Conservation (phyloP, 148 eudicot genomes). For the Camellia japonica region DNA sequence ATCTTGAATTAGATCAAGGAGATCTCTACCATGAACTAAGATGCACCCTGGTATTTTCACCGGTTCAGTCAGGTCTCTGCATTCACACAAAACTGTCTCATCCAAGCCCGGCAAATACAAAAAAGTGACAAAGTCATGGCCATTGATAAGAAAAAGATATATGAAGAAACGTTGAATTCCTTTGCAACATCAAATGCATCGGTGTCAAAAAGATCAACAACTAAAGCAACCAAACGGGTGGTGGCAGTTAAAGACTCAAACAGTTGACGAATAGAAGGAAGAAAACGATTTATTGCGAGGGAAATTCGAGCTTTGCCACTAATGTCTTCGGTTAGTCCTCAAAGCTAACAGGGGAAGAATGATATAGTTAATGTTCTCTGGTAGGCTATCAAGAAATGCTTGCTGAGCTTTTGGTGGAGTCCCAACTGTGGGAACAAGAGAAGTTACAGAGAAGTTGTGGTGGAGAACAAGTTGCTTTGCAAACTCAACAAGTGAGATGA, state of each 20-base stretch:
- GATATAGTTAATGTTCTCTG: conserved; percentile 16
- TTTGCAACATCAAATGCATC: conserved; percentile 11
- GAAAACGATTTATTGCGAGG: neutral
- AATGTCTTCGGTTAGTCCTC: conserved; percentile 14
- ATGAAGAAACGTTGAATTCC: conserved; percentile 11
- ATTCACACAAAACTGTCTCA: neutral
- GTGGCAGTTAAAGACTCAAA: neutral
- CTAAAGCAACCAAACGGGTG: neutral
- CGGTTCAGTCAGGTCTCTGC: neutral
- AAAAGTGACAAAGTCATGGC: neutral
- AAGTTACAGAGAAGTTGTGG: conserved; percentile 24
- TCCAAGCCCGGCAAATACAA: conserved; percentile 15
- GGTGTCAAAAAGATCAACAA: conserved; percentile 19
- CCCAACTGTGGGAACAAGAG: conserved; percentile 24
- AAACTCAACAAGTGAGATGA: conserved; percentile 35
- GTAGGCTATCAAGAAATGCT: conserved; percentile 28
- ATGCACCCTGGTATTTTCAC: conserved; percentile 12
- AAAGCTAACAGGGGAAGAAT: conserved; percentile 36
- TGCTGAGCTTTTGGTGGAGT: conserved; percentile 24
- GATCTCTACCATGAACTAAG: neutral
- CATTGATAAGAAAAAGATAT: neutral
- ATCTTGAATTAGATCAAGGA: conserved; percentile 9
- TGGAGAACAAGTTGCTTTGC: conserved; percentile 27
- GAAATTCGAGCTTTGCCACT: neutral
- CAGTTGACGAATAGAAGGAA: neutral